Conservation (phyloP, 2,329 filamentous ascomycete species). For the Alternaria conjuncta region DNA sequence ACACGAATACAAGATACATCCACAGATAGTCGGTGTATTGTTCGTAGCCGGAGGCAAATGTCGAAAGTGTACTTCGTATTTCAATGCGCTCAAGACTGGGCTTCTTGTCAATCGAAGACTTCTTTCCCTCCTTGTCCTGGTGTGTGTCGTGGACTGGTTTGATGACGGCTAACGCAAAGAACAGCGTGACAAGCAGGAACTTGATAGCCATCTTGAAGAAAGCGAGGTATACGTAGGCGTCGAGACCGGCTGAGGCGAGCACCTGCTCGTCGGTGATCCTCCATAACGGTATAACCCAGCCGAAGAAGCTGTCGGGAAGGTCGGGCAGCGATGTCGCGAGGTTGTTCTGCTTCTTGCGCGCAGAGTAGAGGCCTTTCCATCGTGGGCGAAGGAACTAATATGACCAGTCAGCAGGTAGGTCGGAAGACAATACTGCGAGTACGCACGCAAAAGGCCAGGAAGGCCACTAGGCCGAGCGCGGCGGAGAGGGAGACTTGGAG, state of each 20-base stretch:
- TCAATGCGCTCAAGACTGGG: conserved; percentile 23
- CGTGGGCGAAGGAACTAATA: conserved; percentile 79
- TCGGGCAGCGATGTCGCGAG: conserved; percentile 72
- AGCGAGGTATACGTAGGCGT: conserved; percentile 93
- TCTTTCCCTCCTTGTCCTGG: conserved; percentile 35
- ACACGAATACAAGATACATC: conserved; percentile 94
- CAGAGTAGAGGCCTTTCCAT: conserved; percentile 91
- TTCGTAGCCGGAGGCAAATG: conserved; percentile 42
- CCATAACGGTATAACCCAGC: conserved; percentile 90
- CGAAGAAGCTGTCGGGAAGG: conserved; percentile 83
- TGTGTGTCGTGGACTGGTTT: conserved; percentile 83
- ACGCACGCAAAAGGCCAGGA: conserved; percentile 77
- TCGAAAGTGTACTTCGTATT: conserved; percentile 27
- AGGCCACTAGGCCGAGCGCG: conserved; percentile 71
- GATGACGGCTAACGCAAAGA: conserved; percentile 82
- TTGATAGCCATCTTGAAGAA: conserved; percentile 97
- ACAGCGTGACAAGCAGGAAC: conserved; percentile 77
- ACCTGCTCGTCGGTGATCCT: conserved; percentile 88
- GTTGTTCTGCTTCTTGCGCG: conserved; percentile 77
- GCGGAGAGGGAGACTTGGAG: conserved; percentile 76
- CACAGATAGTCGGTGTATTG: conserved; percentile 72
- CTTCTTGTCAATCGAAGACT: conserved; percentile 34
- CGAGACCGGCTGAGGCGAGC: conserved; percentile 85
- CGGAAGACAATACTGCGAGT: conserved; percentile 14
- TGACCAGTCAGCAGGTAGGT: conserved; percentile 29